Conservation (phyloP, 2,329 filamentous ascomycete genomes). For the Cryoendolithus antarcticus region DNA sequence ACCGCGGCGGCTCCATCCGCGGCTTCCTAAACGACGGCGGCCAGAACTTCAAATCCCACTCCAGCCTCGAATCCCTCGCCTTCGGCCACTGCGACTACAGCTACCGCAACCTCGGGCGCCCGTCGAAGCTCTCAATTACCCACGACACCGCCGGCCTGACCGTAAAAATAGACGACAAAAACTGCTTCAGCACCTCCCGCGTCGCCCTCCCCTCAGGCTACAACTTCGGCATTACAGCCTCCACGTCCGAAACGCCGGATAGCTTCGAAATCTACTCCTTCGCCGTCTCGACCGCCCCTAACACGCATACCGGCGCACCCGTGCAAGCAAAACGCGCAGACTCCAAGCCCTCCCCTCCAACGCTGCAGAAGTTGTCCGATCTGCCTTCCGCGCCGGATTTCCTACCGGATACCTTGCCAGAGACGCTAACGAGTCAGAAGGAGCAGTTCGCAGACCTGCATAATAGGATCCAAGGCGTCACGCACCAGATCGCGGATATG, state of each 20-base stretch:
- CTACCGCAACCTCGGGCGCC: slow-evolving; percentile 83
- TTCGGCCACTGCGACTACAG: slow-evolving; percentile 87
- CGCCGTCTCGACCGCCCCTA: slow-evolving; percentile 48
- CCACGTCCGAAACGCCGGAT: slow-evolving; percentile 81
- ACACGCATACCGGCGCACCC: slow-evolving; percentile 14
- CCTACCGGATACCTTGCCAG: slow-evolving; percentile 23
- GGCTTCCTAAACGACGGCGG: slow-evolving; percentile 90
- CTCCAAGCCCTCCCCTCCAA: too few species aligned
- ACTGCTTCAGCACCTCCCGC: slow-evolving; percentile 73
- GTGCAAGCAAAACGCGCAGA: slow-evolving; percentile 6
- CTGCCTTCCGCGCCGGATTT: slow-evolving; percentile 31
- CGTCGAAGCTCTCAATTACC: slow-evolving; percentile 68
- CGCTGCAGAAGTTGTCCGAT: not conserved
- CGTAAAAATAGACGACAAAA: slow-evolving; percentile 65
- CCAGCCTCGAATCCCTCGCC: slow-evolving; percentile 68
- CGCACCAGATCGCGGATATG: slow-evolving; percentile 54
- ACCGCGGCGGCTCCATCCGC: slow-evolving; percentile 49
- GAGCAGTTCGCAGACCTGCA: slow-evolving; percentile 74
- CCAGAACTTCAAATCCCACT: slow-evolving; percentile 63
- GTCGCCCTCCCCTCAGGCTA: slow-evolving; percentile 68
- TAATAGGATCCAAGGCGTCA: slow-evolving; percentile 63
- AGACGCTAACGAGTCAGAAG: slow-evolving; percentile 30
- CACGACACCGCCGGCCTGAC: slow-evolving; percentile 49
- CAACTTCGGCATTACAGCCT: slow-evolving; percentile 74
- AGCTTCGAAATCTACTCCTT: slow-evolving; percentile 91